Base-by-base conservation (phyloP, 306 rosid species). In the Vigna reflexopilosa region DNA sequence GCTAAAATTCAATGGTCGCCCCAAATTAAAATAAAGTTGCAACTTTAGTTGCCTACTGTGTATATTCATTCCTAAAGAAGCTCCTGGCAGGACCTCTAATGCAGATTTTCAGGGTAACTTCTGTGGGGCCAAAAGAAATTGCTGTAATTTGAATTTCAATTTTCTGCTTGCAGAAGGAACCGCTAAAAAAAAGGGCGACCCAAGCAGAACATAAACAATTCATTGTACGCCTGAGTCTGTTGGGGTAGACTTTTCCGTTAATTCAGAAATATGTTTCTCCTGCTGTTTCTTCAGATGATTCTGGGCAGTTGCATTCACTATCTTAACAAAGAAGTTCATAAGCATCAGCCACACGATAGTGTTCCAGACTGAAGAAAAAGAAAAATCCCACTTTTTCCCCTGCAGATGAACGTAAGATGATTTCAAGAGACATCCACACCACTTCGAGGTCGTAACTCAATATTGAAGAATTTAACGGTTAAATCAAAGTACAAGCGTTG, bases 301-400 rank as follows among this genome's bases (percentile, higher is more conserved):
- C 85, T 93, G 98, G 0, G 99, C 96, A 19, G 97, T 96, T 75
- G 98, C 81, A 82, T 84, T 91, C 83, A 93, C 93, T 84, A 96
- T 91, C 97, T 91, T 93, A 74, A 91, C 77, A 57, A 90, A 91
- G 86, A 91, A 96, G 87, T 96, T 93, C 86, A 91, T 55, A 48
- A 96, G 96, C 99, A 96, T 96, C 59, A 96, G 93, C 99, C 99
- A 96, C 52, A 96, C 99, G 44, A 96, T 26, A 1, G 96, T 85
- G 86, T 87, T 96, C 99, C 99, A 96, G 54, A 93, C 44, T 10
- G 94, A 81, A 22, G 98, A 58, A 44, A 96, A 83, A 2, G 99
- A 96, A 73, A 96, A 90, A 84, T 89, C 94, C 99, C 98, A 96
- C 65, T 78, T 90, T 71, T 88, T 89, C 20, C 74, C 94, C 99